Evolutionary conservation across 1,284 basidiomycete species (phyloP).

Genomic region (Leccinum pseudoinsigne): DNA sequence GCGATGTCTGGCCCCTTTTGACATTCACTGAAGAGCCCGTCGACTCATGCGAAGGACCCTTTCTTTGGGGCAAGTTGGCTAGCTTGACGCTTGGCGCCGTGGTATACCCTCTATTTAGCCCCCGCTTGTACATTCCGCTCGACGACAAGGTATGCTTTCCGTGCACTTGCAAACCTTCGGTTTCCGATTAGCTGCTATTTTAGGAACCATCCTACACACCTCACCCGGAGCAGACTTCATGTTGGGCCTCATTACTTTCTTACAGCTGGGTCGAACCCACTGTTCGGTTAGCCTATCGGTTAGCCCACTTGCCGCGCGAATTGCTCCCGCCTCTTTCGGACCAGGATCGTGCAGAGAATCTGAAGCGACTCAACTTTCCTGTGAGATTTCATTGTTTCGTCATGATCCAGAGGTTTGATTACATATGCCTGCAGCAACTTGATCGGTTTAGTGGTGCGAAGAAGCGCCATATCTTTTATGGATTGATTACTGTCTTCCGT

Average conservation of each 20-base stretch:
- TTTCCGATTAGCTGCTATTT: not conserved
- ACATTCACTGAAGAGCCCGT: slow-evolving; percentile 37
- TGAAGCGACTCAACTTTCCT: not conserved
- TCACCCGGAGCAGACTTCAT: slow-evolving; percentile 3
- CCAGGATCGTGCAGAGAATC: not conserved
- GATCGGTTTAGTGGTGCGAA: slow-evolving; percentile 4
- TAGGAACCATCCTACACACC: not conserved
- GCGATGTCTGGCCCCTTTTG: slow-evolving; percentile 54
- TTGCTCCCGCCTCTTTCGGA: slow-evolving; percentile 1
- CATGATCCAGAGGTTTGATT: not conserved
- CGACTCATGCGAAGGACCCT: slow-evolving; percentile 25
- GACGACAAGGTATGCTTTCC: not conserved
- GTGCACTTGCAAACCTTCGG: not conserved
- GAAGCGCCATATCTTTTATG: slow-evolving; percentile 4
- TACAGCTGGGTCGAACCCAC: slow-evolving; percentile 2
- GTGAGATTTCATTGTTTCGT: not conserved
- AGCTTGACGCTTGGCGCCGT: not conserved
- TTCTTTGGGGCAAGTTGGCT: slow-evolving; percentile 27
- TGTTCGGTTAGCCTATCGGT: not conserved
- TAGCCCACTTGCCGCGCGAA: not conserved
- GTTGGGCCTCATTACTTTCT: slow-evolving; percentile 1
- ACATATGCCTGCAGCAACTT: not conserved
- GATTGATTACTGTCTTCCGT: slow-evolving; percentile 5
- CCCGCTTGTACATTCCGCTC: not conserved
- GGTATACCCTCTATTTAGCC: slow-evolving; percentile 1